These are phyloP conservation scores for Coemansia sp. DNA, from an alignment of 192 early-diverging fungal genomes.

Conservation along the genomic window DNA sequence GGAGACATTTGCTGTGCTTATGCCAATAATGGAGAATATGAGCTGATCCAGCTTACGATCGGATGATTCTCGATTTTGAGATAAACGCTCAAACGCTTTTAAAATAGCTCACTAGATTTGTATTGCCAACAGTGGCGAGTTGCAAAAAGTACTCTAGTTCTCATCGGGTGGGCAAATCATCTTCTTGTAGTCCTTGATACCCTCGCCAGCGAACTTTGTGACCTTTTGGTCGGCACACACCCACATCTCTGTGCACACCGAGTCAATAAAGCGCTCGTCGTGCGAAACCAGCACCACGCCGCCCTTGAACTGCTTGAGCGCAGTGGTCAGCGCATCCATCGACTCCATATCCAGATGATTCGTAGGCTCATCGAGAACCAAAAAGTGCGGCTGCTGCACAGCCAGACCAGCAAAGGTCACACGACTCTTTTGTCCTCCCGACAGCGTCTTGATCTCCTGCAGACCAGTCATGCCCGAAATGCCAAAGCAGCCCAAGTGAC, in stretches of 20 bases:
- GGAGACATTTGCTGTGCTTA: not conserved
- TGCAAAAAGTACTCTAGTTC: not conserved
- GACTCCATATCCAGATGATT: conserved; percentile 91
- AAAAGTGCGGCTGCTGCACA: conserved; percentile 86
- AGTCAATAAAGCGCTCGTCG: conserved; percentile 95
- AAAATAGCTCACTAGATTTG: too few species aligned
- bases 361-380: conserved; percentile 98
- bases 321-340: conserved; percentile 91
- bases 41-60: not conserved
- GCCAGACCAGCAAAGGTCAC: conserved; percentile 97
- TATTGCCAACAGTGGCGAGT: not conserved
- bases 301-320: conserved; percentile 87
- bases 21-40: not conserved
- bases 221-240: conserved; percentile 87
- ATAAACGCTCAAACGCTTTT: not conserved
- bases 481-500: conserved; percentile 92
- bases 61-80: not conserved
- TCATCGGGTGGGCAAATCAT: conserved; percentile 58
- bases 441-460: conserved; percentile 93
- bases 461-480: conserved; percentile 95
- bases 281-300: conserved; percentile 97
- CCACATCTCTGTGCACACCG: conserved; percentile 90
- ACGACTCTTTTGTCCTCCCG: conserved; percentile 96
- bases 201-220: conserved; percentile 82
- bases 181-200: conserved; percentile 82